phyloP scores from a whole-genome alignment of 1,139 yeast species.

The Candida frijolesensis region DNA sequence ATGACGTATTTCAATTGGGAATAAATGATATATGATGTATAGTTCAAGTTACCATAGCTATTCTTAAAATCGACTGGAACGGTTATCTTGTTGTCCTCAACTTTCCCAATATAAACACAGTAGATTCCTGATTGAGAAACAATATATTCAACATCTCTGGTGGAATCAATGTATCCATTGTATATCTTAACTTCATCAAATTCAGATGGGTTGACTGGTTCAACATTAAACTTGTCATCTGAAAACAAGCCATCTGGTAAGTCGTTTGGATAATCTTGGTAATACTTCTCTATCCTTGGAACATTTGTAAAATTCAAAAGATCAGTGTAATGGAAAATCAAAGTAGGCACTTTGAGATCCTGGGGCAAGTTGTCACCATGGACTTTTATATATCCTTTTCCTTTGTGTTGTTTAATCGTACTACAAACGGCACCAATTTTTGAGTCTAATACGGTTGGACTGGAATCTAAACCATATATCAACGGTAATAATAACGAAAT shows the following conservation, averaged over 20 bases:
- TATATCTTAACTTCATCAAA: slow-evolving; percentile 12
- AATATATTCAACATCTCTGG: slow-evolving; percentile 13
- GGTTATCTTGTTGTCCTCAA: slow-evolving; percentile 14
- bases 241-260: slow-evolving; percentile 8
- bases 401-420: slow-evolving; percentile 9
- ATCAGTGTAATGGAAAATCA: slow-evolving; percentile 29
- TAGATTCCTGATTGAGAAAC: slow-evolving; percentile 33
- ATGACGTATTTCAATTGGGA: slow-evolving; percentile 21
- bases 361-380: slow-evolving; percentile 1
- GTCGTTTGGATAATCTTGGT: slow-evolving; percentile 12
- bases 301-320: slow-evolving; percentile 25
- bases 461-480: slow-evolving; percentile 1
- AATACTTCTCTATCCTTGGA: slow-evolving; percentile 22
- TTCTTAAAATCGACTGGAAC: slow-evolving; percentile 26
- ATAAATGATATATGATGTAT: slow-evolving; percentile 22
- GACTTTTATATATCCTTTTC: slow-evolving; percentile 11
- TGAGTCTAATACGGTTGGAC: slow-evolving; percentile 11
- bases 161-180: slow-evolving; percentile 14
- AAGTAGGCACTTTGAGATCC: slow-evolving; percentile 21
- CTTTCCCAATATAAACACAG: slow-evolving; percentile 37
- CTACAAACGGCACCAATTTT: slow-evolving; percentile 14
- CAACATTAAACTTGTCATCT: slow-evolving; percentile 12
- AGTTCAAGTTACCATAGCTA: slow-evolving; percentile 32
- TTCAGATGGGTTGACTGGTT: slow-evolving; percentile 6
- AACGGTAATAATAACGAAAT: background rate